Conservation (phyloP, 768 basidiomycete species). For the Austroboletus eburneus region DNA sequence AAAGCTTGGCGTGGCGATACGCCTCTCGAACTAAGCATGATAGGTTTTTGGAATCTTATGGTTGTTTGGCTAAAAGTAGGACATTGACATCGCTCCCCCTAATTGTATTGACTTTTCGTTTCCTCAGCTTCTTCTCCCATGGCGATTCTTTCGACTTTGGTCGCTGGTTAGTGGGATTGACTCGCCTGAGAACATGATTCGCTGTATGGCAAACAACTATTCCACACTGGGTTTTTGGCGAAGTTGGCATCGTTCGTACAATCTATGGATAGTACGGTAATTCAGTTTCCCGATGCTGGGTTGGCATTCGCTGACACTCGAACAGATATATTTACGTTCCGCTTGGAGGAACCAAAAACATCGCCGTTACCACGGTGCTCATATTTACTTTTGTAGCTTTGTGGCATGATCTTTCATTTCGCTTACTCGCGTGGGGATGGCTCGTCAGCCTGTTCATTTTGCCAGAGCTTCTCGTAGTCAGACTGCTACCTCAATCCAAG, state of each 20-base stretch:
- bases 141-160: slow-evolving; percentile 97
- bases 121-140: slow-evolving; percentile 79
- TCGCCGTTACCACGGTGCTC: slow-evolving; percentile 61
- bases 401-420: slow-evolving; percentile 93
- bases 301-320: not conserved
- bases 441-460: slow-evolving; percentile 85
- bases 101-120: not conserved
- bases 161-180: slow-evolving; percentile 84
- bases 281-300: slow-evolving; percentile 5
- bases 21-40: slow-evolving; percentile 80
- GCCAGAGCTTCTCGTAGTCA: slow-evolving; percentile 70
- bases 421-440: slow-evolving; percentile 95
- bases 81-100: not conserved
- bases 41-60: slow-evolving; percentile 96
- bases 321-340: slow-evolving; percentile 92
- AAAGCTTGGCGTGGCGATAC: slow-evolving; percentile 77
- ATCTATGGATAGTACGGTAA: slow-evolving; percentile 90
- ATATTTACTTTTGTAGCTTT: slow-evolving; percentile 96
- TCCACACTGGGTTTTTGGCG: slow-evolving; percentile 92
- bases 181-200: slow-evolving; percentile 97
- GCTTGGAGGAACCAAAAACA: slow-evolving; percentile 65
- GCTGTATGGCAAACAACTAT: slow-evolving; percentile 98
- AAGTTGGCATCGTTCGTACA: slow-evolving; percentile 95
- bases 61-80: slow-evolving; percentile 94
- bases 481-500: slow-evolving; percentile 57